Percentiles rank a stretch among this genome's conserved stretches.
Evolutionary conservation across 2,329 filamentous ascomycete species (phyloP).

Genomic region (Neofusicoccum ribis): DNA sequence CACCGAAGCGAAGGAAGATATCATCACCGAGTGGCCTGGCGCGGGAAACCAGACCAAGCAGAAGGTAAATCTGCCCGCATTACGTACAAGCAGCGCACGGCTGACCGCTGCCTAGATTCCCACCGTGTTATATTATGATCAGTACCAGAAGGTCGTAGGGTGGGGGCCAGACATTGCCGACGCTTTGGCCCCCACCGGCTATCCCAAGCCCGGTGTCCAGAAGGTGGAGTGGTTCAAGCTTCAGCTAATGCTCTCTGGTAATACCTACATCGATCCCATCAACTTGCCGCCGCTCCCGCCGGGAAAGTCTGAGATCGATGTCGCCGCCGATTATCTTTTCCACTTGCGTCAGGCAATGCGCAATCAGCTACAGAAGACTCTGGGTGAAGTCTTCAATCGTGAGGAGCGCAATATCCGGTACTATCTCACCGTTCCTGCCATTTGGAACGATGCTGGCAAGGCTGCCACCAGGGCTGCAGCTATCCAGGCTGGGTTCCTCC

Average conservation of each 20-base stretch:
- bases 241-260: constrained; percentile 96
- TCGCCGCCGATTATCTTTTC: constrained; percentile 98
- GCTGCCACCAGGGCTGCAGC: constrained; percentile 93
- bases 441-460: constrained; percentile 99
- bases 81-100: not conserved
- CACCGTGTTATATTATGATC: constrained; percentile 98
- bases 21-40: constrained; percentile 98
- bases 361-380: constrained; percentile 89
- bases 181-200: constrained; percentile 92
- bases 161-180: constrained; percentile 99
- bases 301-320: constrained; percentile 98
- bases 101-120: constrained; percentile 68
- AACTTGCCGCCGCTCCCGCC: constrained; percentile 96
- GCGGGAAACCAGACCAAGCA: constrained; percentile 98
- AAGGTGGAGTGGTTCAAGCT: constrained; percentile 99
- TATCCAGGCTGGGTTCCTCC: constrained; percentile 93
- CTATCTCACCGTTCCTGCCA: constrained; percentile 97
- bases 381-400: constrained; percentile 95
- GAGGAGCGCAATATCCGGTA: constrained; percentile 98
- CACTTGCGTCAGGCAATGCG: constrained; percentile 97
- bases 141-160: constrained; percentile 99
- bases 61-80: constrained; percentile 64
- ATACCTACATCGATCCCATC: constrained; percentile 98
- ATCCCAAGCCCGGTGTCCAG: constrained; percentile 95
- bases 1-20: constrained; percentile 96